These are phyloP conservation scores for Teratosphaeria destructans DNA, from an alignment of 2,329 filamentous ascomycete species.

Conservation along the genomic window DNA sequence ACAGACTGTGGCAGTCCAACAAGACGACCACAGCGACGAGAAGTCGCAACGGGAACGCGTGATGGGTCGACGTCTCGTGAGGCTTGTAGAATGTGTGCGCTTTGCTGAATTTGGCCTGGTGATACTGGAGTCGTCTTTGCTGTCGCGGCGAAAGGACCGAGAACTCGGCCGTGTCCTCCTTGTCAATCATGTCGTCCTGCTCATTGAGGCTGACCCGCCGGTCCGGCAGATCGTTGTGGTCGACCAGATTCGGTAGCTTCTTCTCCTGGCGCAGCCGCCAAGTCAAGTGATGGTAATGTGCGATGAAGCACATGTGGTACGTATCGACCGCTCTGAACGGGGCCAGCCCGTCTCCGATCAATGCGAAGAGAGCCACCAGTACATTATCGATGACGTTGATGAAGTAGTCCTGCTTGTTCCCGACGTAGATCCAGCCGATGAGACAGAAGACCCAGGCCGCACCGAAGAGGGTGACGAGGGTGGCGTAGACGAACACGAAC, in stretches of 20 bases:
- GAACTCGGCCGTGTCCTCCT: slow-evolving; percentile 40
- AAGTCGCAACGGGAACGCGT: slow-evolving; percentile 64
- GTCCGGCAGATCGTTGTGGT: slow-evolving; percentile 59
- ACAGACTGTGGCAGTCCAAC: slow-evolving; percentile 66
- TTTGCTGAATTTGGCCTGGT: slow-evolving; percentile 69
- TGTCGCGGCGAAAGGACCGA: slow-evolving; percentile 56
- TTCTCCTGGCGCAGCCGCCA: slow-evolving; percentile 52
- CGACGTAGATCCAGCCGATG: slow-evolving; percentile 78
- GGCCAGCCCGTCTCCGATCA: slow-evolving; percentile 52
- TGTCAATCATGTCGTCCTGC: slow-evolving; percentile 31
- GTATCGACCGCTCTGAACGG: slow-evolving; percentile 71
- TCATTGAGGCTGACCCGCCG: slow-evolving; percentile 15
- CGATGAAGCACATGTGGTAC: slow-evolving; percentile 78
- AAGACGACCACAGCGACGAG: slow-evolving; percentile 70
- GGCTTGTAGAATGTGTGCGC: slow-evolving; percentile 86
- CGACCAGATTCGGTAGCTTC: slow-evolving; percentile 51
- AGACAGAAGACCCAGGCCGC: slow-evolving; percentile 84
- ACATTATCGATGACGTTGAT: slow-evolving; percentile 47
- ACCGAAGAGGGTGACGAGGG: slow-evolving; percentile 73
- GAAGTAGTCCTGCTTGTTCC: slow-evolving; percentile 55
- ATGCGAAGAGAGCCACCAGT: slow-evolving; percentile 52
- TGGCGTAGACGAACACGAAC: slow-evolving; percentile 73
- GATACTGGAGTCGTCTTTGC: slow-evolving; percentile 60
- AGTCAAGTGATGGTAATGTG: slow-evolving; percentile 57
- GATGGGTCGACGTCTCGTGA: slow-evolving; percentile 72